Evolutionary conservation across 352 stramenopile genomes (phyloP).

Genomic region (Pythium coloratum): DNA sequence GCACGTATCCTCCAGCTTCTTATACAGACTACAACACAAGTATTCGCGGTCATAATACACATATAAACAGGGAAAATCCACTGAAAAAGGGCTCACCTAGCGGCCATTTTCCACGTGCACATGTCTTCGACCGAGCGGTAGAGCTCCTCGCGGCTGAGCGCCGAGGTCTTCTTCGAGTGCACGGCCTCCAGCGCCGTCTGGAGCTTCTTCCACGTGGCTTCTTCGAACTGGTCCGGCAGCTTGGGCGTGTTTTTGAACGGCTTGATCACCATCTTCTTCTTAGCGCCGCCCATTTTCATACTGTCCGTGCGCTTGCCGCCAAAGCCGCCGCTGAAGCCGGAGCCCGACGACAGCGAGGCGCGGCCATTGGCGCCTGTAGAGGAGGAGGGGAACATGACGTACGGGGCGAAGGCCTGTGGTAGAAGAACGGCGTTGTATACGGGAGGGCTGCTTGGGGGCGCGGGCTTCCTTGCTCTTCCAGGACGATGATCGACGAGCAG

Average conservation of each 20-base stretch:
- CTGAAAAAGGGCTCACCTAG: constrained; percentile 33
- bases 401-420: background rate
- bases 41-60: background rate
- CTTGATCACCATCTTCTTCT: constrained; percentile 88
- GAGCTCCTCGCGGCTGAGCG: constrained; percentile 77
- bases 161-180: constrained; percentile 63
- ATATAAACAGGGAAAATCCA: constrained; percentile 5
- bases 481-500: background rate
- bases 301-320: constrained; percentile 18
- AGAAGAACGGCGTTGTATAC: background rate
- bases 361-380: constrained; percentile 17
- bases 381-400: constrained; percentile 14
- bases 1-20: constrained; percentile 68
- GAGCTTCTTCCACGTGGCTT: constrained; percentile 76
- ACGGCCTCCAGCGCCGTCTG: constrained; percentile 63
- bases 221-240: constrained; percentile 73
- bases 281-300: constrained; percentile 27
- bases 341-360: constrained; percentile 12
- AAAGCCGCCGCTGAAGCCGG: constrained; percentile 18
- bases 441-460: background rate
- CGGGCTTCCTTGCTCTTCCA: background rate
- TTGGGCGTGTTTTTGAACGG: constrained; percentile 80
- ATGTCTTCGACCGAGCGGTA: constrained; percentile 88
- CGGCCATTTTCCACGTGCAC: constrained; percentile 93
- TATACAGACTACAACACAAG: constrained; percentile 44